Base-by-base conservation (phyloP, 257 asterid genomes). In the Galeopsis tetrahit region DNA sequence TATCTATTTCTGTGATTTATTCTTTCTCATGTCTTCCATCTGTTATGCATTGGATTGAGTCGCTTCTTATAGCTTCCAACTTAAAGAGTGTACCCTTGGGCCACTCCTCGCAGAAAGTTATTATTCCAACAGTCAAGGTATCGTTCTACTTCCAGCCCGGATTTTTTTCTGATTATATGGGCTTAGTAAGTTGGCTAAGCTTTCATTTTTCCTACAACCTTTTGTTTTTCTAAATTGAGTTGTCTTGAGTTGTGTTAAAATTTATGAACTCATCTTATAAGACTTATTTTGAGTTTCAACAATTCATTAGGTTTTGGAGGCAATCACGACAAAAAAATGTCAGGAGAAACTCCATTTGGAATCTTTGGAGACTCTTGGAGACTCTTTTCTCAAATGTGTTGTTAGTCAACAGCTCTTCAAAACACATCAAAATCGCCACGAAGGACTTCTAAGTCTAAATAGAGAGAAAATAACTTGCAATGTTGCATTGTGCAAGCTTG, bases 331-430 rank as follows among this genome's bases (percentile, higher is more conserved):
- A 0, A 91, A 89, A 51, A 79, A 82, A 36, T 91, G 96, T 82
- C 95, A 80, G 62, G 96, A 91, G 78, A 85, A 78, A 4, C 48
- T 85, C 69, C 89, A 91, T 83, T 76, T 91, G 52, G 97, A 93
- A 85, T 87, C 98, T 33, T 78, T 93, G 57, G 98, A 93, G 86
- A 88, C 96, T 32, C 89, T 93, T 32, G 96, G 97, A 10, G 98
- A 93, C 78, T 86, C 96, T 0, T 93, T 91, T 80, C 84, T 93
- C 42, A 93, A 93, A 72, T 93, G 86, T 71, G 92, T 88, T 67
- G 80, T 77, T n/a, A 84, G 85, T 77, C 95, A 74, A 69, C 94
- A 88, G 10, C 84, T 91, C 8, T 93, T 91, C 69, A 82, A 81
- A 21, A 77, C 85, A 0, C 66, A 76, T 59, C 89, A 86, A 72